These are phyloP conservation scores for Solanum raphanifolium DNA, from an alignment of 257 asterid genomes.

Conservation along the genomic window DNA sequence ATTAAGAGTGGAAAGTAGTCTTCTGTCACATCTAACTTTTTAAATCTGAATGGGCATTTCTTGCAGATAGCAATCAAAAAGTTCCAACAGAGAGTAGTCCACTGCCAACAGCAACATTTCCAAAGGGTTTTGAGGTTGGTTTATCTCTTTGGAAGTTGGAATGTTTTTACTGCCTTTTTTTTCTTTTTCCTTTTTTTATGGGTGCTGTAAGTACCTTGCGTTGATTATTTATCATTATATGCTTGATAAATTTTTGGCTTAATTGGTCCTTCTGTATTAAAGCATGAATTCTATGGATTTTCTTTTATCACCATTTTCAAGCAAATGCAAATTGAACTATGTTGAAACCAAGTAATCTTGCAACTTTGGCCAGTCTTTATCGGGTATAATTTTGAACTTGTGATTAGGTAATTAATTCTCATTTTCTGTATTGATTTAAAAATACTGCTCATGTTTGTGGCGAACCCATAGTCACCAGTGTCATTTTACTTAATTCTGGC, in stretches of 20 bases:
- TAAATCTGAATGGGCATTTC: constrained; percentile 44
- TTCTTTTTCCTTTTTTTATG: neutral
- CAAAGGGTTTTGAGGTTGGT: constrained; percentile 56
- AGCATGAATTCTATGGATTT: neutral
- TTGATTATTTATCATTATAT: neutral
- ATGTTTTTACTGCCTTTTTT: neutral
- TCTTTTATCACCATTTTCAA: neutral
- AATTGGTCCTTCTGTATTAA: neutral
- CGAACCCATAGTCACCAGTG: neutral
- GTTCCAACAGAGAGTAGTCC: constrained; percentile 27
- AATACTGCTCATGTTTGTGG: neutral
- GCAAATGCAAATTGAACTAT: neutral
- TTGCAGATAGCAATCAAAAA: constrained; percentile 32
- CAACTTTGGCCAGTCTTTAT: neutral
- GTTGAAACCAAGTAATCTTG: neutral
- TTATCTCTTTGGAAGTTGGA: neutral
- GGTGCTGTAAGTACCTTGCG: neutral
- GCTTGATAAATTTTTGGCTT: neutral
- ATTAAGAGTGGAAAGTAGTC: neutral
- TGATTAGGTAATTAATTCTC: neutral
- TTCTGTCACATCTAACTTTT: constrained; percentile 5
- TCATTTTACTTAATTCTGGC: neutral
- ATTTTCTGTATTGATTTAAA: neutral
- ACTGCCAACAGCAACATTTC: constrained; percentile 38
- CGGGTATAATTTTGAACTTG: neutral